Conservation (phyloP, 257 asterid species). For the Solanum verrucosum region DNA sequence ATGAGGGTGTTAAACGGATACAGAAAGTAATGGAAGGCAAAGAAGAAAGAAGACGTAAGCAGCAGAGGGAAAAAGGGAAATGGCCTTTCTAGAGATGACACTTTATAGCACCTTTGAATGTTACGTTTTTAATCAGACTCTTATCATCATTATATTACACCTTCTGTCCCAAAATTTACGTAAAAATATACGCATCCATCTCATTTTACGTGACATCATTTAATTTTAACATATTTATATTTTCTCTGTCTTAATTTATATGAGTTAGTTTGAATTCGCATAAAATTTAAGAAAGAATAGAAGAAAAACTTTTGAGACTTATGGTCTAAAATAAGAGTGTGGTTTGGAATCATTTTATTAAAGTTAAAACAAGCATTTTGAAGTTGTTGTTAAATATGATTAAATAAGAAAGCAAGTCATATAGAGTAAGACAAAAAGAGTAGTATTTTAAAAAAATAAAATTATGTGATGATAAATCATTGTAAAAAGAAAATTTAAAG, state of each 20-base stretch:
- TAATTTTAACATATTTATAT: too few relatives aligned
- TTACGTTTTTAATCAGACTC: not conserved
- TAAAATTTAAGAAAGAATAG: too few relatives aligned
- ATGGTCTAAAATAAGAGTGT: rapidly evolving
- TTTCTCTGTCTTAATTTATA: rapidly evolving
- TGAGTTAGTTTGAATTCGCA: rapidly evolving
- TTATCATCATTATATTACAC: not conserved
- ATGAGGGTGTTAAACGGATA: not conserved
- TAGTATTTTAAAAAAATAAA: too few relatives aligned
- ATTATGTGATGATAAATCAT: too few relatives aligned
- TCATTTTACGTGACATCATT: not conserved
- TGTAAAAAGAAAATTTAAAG: too few relatives aligned
- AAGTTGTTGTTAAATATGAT: too few relatives aligned
- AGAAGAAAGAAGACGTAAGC: constrained; percentile 6
- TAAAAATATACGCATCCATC: rapidly evolving
- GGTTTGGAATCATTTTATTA: too few relatives aligned
- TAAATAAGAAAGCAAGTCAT: too few relatives aligned
- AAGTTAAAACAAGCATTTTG: rapidly evolving
- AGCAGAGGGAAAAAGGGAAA: constrained; percentile 16
- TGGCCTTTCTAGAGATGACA: constrained; percentile 12
- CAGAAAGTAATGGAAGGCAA: not conserved
- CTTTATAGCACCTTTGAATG: constrained; percentile 9
- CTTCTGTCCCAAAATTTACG: not conserved
- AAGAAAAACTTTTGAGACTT: not conserved
- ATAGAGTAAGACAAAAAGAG: rapidly evolving